phyloP scores from a whole-genome alignment of 208 protist genomes.

The Vickermania ingenoplastis region DNA sequence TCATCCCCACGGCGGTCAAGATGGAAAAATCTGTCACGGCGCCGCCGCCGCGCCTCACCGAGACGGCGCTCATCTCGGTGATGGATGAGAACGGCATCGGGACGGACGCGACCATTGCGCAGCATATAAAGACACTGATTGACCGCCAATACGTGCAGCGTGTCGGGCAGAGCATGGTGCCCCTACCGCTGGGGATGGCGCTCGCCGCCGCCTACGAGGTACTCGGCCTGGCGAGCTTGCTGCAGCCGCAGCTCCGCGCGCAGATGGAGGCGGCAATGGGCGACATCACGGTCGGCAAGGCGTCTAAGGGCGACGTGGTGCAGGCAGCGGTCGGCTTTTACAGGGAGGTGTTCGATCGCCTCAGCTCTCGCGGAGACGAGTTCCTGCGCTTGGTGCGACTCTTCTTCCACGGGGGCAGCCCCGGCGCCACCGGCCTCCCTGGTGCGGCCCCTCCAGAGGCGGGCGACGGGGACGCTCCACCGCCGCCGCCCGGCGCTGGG shows the following conservation, averaged over 20 bases:
- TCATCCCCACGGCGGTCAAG: constrained; percentile 75
- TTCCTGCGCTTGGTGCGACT: constrained; percentile 47
- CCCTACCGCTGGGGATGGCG: constrained; percentile 93
- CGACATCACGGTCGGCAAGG: constrained; percentile 65
- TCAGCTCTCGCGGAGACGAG: constrained; percentile 21
- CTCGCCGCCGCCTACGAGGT: constrained; percentile 93
- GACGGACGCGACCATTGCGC: constrained; percentile 99
- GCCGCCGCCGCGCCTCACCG: constrained; percentile 91
- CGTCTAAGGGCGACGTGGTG: constrained; percentile 77
- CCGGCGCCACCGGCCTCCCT: constrained; percentile 1
- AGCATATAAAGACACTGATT: constrained; percentile 98
- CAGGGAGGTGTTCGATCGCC: constrained; percentile 62
- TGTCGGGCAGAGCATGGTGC: constrained; percentile 61
- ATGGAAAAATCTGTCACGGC: constrained; percentile 76
- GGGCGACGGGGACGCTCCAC: neutral
- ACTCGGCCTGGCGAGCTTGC: constrained; percentile 89
- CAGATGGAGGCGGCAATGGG: constrained; percentile 92
- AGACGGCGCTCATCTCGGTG: constrained; percentile 94
- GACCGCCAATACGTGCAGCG: constrained; percentile 88
- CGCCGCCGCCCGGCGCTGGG: neutral
- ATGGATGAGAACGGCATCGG: constrained; percentile 99
- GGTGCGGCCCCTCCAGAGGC: neutral
- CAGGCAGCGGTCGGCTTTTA: constrained; percentile 63
- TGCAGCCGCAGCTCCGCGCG: constrained; percentile 85
- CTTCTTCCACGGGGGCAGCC: constrained; percentile 18